Conservation (phyloP, 208 protist genomes). For the Leptomonas seymouri region DNA sequence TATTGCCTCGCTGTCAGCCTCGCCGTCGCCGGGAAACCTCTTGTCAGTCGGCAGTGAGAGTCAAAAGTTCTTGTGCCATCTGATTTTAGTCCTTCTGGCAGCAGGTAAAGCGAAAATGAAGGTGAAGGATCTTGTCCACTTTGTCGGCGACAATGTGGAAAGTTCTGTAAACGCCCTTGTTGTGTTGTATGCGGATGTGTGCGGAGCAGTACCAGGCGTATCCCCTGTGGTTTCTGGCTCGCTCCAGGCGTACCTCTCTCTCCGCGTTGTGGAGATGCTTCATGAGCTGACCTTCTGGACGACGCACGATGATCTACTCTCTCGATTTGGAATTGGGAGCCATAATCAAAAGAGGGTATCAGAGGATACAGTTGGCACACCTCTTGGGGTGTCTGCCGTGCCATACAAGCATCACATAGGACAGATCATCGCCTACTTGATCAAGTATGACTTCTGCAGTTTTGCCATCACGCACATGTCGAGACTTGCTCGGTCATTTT, state of each 20-base stretch:
- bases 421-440: conserved; percentile 22
- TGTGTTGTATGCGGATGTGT: conserved; percentile 18
- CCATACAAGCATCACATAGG: conserved; percentile 37
- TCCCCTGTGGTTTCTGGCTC: conserved; percentile 13
- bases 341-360: neutral
- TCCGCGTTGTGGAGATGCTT: conserved; percentile 32
- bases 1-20: conserved; percentile 8
- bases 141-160: conserved; percentile 16
- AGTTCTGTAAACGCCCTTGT: conserved; percentile 15
- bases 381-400: conserved; percentile 22
- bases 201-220: conserved; percentile 18
- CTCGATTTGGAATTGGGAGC: conserved; percentile 13
- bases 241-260: conserved; percentile 17
- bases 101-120: conserved; percentile 14
- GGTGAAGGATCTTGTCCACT: conserved; percentile 24
- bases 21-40: neutral
- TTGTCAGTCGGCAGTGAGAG: neutral
- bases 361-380: conserved; percentile 8
- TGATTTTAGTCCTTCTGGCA: conserved; percentile 22
- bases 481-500: neutral
- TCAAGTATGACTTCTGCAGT: conserved; percentile 18
- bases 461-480: conserved; percentile 22
- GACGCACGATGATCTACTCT: conserved; percentile 32
- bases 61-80: conserved; percentile 10
- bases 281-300: conserved; percentile 49